Base-by-base conservation (phyloP, 73 alveolate genomes). In the Stentor coeruleus region DNA sequence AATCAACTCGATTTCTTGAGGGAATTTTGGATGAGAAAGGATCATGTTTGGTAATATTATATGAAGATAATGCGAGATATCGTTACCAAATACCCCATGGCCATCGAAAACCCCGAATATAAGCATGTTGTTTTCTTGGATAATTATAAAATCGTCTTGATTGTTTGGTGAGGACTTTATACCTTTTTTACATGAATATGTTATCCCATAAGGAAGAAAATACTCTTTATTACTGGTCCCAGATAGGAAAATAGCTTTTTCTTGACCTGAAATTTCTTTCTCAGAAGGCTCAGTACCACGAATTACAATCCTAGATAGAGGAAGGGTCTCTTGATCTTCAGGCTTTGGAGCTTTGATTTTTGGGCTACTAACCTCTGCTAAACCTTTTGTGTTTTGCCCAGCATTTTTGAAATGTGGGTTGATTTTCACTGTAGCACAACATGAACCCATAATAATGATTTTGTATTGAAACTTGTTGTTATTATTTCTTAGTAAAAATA, bases 111-210 rank as follows among this genome's bases (percentile, higher is more conserved):
- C 83, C 0, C 81, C 77, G 33, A 39, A 31, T 37, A 20, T n/a
- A 39, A 14, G 28, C 1, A 15, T 6, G 39, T 38, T 33, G 20
- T 40, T 39, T 26, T 31, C 77, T 20, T 26, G 14, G 28, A 75
- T 39, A 20, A 75, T 40, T 39, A 38, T 0, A 75, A 75, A 75
- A 38, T 75, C 83, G 38, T 75, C 83, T 75, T 75, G 72, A 35
- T 75, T 75, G 0, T 31, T 75, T 0, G 3, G 28, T 37, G n/a
- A 0, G 1, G 84, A 66, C 39, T 75, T 75, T 2, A 75, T 26
- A 14, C 83, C 83, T 75, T 75, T 75, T 75, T 75, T 75, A 40
- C 83, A 75, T n/a, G 83, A 20, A 14, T 37, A 33, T 1, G 83
- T 14, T 20, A 75, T 40, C 26, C 83, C 83, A 20, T 37, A 33